A percentile compares a stretch with the other conserved stretches of the same genome.
Conservation (phyloP, 139 green algal genomes). For the Nannochloris sp. region DNA sequence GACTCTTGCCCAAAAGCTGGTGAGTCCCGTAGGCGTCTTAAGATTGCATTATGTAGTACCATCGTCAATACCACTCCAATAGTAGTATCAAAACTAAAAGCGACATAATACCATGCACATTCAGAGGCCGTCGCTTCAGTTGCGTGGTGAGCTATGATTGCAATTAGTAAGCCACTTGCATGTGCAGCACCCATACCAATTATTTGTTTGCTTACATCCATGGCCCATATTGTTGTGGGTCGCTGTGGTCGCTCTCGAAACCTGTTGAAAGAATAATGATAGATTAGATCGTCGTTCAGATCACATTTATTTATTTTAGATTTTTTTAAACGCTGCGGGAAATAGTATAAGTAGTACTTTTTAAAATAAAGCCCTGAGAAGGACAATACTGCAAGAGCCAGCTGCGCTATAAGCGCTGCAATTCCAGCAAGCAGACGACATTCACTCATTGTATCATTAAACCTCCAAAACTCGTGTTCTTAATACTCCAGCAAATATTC, state of each 20-base stretch:
- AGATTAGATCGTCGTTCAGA: no score
- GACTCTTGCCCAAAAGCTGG: no score
- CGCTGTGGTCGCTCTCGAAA: constrained; percentile 31
- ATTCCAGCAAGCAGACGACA: not conserved
- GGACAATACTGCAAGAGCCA: not conserved
- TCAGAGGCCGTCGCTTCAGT: constrained; percentile 8
- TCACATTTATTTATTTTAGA: no score
- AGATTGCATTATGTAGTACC: constrained; percentile 31
- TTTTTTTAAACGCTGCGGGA: no score
- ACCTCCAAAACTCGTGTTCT: not conserved
- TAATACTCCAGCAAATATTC: no score
- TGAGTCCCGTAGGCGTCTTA: constrained; percentile 11
- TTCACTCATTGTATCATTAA: not conserved
- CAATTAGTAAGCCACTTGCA: constrained; percentile 38
- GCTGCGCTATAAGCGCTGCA: not conserved
- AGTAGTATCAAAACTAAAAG: constrained; percentile 43
- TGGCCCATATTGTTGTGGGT: constrained; percentile 36
- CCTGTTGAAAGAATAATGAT: no score
- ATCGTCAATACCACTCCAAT: constrained; percentile 44
- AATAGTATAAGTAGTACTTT: no score
- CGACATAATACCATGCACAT: constrained; percentile 51
- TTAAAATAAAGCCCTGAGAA: not conserved
- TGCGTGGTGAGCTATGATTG: constrained; percentile 24
- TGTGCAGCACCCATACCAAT: constrained; percentile 15
- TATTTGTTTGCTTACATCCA: constrained; percentile 58